Evolutionary conservation across 2,329 filamentous ascomycete species (phyloP).

Genomic region (Aspergillus versicolor): DNA sequence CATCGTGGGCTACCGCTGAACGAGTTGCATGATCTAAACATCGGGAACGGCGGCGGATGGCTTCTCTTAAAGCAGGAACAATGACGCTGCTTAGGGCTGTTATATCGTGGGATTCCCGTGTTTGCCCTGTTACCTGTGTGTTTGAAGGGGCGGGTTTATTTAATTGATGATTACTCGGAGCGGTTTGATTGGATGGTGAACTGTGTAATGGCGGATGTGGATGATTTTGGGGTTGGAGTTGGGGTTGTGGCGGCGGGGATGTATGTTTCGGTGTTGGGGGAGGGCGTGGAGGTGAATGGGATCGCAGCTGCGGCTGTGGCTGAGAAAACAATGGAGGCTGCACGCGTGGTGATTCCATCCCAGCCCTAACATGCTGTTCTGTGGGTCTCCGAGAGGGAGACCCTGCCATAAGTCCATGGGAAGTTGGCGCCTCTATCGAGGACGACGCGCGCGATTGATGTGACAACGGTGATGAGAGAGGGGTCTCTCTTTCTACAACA

Average conservation of each 20-base stretch:
- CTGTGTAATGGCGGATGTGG: constrained; percentile 10
- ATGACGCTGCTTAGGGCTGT: constrained; percentile 90
- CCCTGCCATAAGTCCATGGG: constrained; percentile 26
- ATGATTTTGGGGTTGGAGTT: constrained; percentile 11
- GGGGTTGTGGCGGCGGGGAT: constrained; percentile 43
- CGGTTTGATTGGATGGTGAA: constrained; percentile 6
- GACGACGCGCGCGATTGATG: constrained; percentile 30
- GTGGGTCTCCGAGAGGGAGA: constrained; percentile 20
- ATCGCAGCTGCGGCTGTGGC: constrained; percentile 8
- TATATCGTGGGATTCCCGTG: constrained; percentile 57
- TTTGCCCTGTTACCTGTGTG: constrained; percentile 17
- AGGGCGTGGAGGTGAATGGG: constrained; percentile 16
- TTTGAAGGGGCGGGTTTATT: constrained; percentile 13
- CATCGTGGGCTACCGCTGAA: constrained; percentile 48
- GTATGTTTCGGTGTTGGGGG: constrained; percentile 56
- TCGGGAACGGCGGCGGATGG: constrained; percentile 73
- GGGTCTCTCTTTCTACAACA: constrained; percentile 12
- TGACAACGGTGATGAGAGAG: constrained; percentile 14
- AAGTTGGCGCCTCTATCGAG: constrained; percentile 34
- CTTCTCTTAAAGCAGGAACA: constrained; percentile 86
- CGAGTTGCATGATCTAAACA: constrained; percentile 48
- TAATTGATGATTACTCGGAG: constrained; percentile 10
- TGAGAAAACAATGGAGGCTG: constrained; percentile 12
- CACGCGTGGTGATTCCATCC: constrained; percentile 11
- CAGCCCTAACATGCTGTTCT: constrained; percentile 13